These are phyloP conservation scores for Acacia pycnantha DNA, from an alignment of 331 rosid genomes.

Conservation along the genomic window DNA sequence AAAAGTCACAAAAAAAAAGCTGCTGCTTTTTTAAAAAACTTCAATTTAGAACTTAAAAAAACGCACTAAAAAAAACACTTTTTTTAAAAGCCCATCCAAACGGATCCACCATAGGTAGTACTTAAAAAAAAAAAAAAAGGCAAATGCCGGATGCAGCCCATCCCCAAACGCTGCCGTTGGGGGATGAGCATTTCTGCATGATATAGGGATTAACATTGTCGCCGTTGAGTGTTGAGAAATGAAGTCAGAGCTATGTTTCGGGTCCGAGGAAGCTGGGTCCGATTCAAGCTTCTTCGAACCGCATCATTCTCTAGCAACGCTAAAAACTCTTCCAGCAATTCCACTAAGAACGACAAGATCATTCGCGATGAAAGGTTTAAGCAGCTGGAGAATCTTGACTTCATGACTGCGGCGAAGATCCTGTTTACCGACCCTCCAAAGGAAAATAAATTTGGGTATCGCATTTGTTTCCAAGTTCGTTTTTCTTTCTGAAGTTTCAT, in stretches of 20 bases:
- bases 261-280: conserved; percentile 42
- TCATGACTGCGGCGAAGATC: conserved; percentile 69
- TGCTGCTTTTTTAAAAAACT: no score
- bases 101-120: no score
- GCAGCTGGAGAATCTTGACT: conserved; percentile 68
- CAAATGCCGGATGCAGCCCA: no score
- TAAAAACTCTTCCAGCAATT: conserved; percentile 12
- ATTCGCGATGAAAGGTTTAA: conserved; percentile 42
- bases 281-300: conserved; percentile 31
- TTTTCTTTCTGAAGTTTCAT: neutral
- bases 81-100: no score
- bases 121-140: no score
- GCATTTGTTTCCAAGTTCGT: neutral
- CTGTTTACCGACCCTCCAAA: conserved; percentile 62
- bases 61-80: no score
- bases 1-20: no score
- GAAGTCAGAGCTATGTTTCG: conserved; percentile 29
- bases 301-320: conserved; percentile 41
- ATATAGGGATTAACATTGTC: neutral
- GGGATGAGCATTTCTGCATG: neutral
- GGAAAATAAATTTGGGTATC: conserved; percentile 74
- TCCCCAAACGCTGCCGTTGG: no score
- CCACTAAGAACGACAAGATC: conserved; percentile 3
- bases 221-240: neutral
- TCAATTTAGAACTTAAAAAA: no score